Evolutionary conservation across 2,329 filamentous ascomycete species (phyloP).

Genomic region (Xylariaceae sp.): DNA sequence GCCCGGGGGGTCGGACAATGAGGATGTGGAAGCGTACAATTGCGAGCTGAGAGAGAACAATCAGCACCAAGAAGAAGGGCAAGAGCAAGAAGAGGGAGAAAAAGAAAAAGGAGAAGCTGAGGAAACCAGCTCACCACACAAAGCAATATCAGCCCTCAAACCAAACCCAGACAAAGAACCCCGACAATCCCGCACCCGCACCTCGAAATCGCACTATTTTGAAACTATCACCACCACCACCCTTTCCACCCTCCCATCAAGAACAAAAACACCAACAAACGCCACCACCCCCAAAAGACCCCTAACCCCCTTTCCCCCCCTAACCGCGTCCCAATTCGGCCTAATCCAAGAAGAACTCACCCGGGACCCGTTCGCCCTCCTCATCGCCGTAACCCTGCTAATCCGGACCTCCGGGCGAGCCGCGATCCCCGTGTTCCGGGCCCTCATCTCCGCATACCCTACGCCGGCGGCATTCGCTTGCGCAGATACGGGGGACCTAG

Average conservation of each 20-base stretch:
- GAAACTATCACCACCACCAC: conserved; percentile 7
- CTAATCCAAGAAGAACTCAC: conserved; percentile 79
- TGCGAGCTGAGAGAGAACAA: background rate
- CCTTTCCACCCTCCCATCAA: conserved; percentile 15
- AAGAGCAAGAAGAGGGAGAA: background rate
- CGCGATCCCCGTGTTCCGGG: conserved; percentile 70
- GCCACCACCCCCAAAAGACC: conserved; percentile 28
- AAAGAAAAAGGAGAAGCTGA: too few relatives aligned
- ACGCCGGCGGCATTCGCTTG: conserved; percentile 57
- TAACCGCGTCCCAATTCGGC: conserved; percentile 61
- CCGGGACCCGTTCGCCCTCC: conserved; percentile 69
- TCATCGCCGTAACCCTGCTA: conserved; percentile 78
- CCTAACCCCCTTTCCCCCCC: conserved; percentile 59
- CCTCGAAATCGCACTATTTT: conserved; percentile 35
- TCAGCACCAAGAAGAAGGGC: background rate
- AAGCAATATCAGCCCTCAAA: background rate
- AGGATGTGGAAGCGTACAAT: too few relatives aligned
- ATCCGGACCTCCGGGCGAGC: conserved; percentile 71
- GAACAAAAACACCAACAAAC: conserved; percentile 4
- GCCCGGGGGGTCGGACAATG: too few relatives aligned
- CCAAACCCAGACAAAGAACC: conserved; percentile 4
- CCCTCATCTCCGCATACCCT: conserved; percentile 63
- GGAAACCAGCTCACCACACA: background rate
- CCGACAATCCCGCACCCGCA: conserved; percentile 20
- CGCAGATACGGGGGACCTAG: conserved; percentile 51